Base-by-base conservation (phyloP, 129 eudicot species). In the Artemisia annua region DNA sequence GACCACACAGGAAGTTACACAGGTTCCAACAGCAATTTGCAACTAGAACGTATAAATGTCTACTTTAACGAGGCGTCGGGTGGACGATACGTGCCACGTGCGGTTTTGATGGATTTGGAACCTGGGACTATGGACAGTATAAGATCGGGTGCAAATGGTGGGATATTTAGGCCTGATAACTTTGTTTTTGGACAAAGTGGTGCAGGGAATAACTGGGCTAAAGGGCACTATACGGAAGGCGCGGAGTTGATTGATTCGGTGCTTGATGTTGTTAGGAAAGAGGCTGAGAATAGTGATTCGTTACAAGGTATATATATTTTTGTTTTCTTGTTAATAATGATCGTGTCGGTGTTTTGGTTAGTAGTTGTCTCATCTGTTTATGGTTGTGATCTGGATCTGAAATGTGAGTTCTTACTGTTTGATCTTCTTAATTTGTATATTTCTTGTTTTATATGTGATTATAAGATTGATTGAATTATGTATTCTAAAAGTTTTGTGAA, bases 61-160 rank as follows among this genome's bases (percentile, higher is more conserved):
- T 92, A 92, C 50, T 92, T 76, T 83, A 92, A 92, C 18, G 96
- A 92, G 65, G 97, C 97, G 2, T 81, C 96, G 14, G 96, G 89
- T 13, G 96, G 97, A 1, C 79, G 97, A 26, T 92, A 83, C 50
- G 97, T 92, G 22, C 97, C 97, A 19, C 87, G 97, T 14, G 97
- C 97, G 16, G 97, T 92, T 1, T 88, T 92, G 20, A 89, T 92
- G 97, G 97, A 92, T 87, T 96, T 92, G 7, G 97, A 92, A 76
- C 97, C 97, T 2, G 97, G 96, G 20, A 89, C 97, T 18, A 92
- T 92, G 98, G 98, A 92, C 26, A 89, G 96, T 70, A 89, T 92
- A 76, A 83, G 96, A 89, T 87, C 97, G 26, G 94, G 96, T 10
- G 88, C 94, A 0, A 85, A 78, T 51, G 97, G 97, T 0, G 91